Evolutionary conservation across 2,329 filamentous ascomycete genomes (phyloP), one percentile per base, ranked within the genome.

Genomic region (Hypoxylon sp.): DNA sequence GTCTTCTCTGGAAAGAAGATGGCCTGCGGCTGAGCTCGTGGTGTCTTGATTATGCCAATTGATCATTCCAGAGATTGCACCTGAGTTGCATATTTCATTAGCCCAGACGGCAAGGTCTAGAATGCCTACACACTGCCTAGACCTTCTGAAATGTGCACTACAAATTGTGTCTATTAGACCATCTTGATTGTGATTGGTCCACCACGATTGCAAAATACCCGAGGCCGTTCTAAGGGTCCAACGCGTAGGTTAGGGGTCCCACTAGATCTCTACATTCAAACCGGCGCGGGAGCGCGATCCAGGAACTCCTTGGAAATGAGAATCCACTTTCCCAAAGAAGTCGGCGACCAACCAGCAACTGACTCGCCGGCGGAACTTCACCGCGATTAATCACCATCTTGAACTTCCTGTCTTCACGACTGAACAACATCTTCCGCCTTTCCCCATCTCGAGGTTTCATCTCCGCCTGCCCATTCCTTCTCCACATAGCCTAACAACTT

Each of bases 391-490:
- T 30, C 36, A 50, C 28, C 50, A 42, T 48, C 44, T 30, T 38
- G 24, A n/a, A 4, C 16, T 6, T 46, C 7, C 14, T 46, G 12
- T 49, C 38, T 51, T 63, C 53, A 63, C n/a, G 53, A 20, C 20
- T 64, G 42, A 36, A 48, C 22, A 38, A 54, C 59, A 42, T 72
- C 69, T 44, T 56, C 63, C 20, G 70, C 65, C 38, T 81, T 87
- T 53, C 91, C 91, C 94, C 94, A 97, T 76, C 94, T 84, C 53
- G 87, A 87, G 28, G 88, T 90, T 82, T 98, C 95, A 72, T 97
- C 92, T 8, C 93, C 94, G 4, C 89, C 90, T 61, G 85, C 84
- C 93, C 96, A 97, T 26, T 88, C 84, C 71, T 91, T 90, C 80
- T 98, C 95, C 3, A 90, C 84, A 75, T 99, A 98, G 0, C 93